Percentiles rank a stretch among this genome's conserved stretches.
Conservation (phyloP, 2,329 filamentous ascomycete species). For the Colletotrichum eremochloae region DNA sequence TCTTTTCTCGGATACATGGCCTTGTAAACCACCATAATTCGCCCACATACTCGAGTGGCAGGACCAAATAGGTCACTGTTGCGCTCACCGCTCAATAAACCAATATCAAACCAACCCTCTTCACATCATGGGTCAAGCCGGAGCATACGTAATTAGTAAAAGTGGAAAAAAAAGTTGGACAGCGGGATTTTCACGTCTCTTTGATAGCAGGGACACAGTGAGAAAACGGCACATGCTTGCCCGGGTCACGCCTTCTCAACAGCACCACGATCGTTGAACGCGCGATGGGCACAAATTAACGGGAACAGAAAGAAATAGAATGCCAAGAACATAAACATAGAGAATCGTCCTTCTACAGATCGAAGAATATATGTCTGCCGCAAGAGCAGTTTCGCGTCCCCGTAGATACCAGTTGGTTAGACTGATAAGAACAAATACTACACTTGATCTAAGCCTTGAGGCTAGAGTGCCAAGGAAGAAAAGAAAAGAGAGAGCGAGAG, state of each 20-base stretch:
- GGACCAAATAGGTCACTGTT: neutral
- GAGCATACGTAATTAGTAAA: constrained; percentile 19
- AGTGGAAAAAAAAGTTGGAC: neutral
- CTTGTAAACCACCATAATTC: neutral
- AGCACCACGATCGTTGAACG: neutral
- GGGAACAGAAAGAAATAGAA: neutral
- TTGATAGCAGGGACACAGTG: constrained; percentile 11
- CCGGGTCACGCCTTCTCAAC: neutral
- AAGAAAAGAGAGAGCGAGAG: constrained; percentile 28
- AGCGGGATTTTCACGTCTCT: constrained; percentile 5
- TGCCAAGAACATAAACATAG: constrained; percentile 1
- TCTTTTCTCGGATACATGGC: neutral
- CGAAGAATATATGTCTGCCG: neutral
- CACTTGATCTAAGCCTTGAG: constrained; percentile 42
- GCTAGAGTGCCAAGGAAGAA: constrained; percentile 43
- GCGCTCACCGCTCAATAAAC: neutral
- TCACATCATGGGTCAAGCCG: constrained; percentile 1
- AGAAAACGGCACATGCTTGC: neutral
- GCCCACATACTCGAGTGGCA: neutral
- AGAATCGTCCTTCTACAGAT: neutral
- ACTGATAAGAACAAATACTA: constrained; percentile 31
- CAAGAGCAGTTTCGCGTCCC: neutral
- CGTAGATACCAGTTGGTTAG: constrained; percentile 10
- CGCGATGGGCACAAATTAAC: neutral
- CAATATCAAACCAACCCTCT: neutral